Conservation (phyloP, 805 yeast species). For the Sugiyamaella boreocaroliniensis region DNA sequence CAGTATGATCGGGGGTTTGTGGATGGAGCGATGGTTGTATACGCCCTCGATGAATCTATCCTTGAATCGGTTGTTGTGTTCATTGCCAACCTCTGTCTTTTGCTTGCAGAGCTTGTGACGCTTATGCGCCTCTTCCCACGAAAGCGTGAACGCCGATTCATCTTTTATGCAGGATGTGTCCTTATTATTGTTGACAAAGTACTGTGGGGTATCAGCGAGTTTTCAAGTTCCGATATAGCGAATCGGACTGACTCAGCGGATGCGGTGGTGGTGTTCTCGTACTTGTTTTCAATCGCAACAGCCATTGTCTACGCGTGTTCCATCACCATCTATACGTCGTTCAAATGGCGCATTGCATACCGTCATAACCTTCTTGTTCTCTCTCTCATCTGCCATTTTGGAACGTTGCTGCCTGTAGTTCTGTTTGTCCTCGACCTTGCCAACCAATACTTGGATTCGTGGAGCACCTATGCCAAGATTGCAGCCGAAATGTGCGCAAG, state of each 20-base stretch:
- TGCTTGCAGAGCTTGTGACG: constrained; percentile 16
- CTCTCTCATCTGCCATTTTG: constrained; percentile 14
- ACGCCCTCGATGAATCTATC: constrained; percentile 2
- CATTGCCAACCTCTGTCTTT: constrained; percentile 5
- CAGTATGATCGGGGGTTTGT: constrained; percentile 11
- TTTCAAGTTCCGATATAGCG: constrained; percentile 8
- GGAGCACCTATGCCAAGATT: constrained; percentile 13
- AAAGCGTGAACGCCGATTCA: constrained; percentile 14
- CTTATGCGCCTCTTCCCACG: constrained; percentile 17
- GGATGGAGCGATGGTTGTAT: constrained; percentile 14
- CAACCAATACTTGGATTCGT: constrained; percentile 11
- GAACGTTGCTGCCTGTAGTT: constrained; percentile 14
- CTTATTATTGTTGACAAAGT: constrained; percentile 9
- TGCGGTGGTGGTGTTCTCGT: constrained; percentile 19
- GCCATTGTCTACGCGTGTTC: constrained; percentile 18
- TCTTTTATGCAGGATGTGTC: constrained; percentile 12
- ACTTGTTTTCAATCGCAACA: constrained; percentile 21
- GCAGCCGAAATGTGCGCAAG: constrained; percentile 13
- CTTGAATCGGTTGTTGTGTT: constrained; percentile 1
- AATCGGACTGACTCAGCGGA: constrained; percentile 15
- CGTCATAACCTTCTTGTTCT: constrained; percentile 5
- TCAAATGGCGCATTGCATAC: constrained; percentile 17
- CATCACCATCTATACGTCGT: constrained; percentile 12
- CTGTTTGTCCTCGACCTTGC: constrained; percentile 20
- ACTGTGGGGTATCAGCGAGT: constrained; percentile 10